A percentile compares a stretch with the other conserved stretches of the same genome.
These are phyloP conservation scores for Pelargonium myrrhifolium DNA, from an alignment of 441 rosid species.

Conservation along the genomic window DNA sequence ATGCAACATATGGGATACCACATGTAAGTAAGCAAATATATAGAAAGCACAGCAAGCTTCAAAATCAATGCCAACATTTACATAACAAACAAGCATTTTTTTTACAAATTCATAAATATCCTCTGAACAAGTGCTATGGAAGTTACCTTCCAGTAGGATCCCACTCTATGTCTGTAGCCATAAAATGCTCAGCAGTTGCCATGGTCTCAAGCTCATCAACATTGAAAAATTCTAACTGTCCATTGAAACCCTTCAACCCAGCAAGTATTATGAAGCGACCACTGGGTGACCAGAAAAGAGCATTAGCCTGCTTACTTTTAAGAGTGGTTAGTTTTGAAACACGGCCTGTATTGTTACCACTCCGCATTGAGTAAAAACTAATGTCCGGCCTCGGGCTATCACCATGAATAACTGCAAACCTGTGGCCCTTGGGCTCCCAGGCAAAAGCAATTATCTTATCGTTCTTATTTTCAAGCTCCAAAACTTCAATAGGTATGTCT, in stretches of 20 bases:
- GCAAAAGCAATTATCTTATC: constrained; percentile 26
- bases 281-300: constrained; percentile 26
- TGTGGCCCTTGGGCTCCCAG: constrained; percentile 29
- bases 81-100: background rate
- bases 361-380: constrained; percentile 24
- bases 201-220: constrained; percentile 27
- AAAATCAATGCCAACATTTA: background rate
- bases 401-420: constrained; percentile 26
- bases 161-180: constrained; percentile 28
- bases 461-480: constrained; percentile 25
- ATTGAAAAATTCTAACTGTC: constrained; percentile 28
- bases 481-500: constrained; percentile 25
- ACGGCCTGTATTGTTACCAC: constrained; percentile 12
- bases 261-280: constrained; percentile 23
- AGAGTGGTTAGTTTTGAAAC: constrained; percentile 16
- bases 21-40: background rate
- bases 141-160: constrained; percentile 27
- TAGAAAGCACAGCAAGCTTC: too few relatives aligned
- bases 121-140: too few relatives aligned
- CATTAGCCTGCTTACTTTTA: constrained; percentile 25
- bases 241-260: constrained; percentile 25
- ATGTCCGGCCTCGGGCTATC: constrained; percentile 22
- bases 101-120: too few relatives aligned
- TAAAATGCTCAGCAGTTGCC: constrained; percentile 27
- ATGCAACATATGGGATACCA: background rate